Evolutionary conservation across 768 basidiomycete genomes (phyloP), one percentile per base, ranked within the genome.

Genomic region (Psilocybe cyanescens): DNA sequence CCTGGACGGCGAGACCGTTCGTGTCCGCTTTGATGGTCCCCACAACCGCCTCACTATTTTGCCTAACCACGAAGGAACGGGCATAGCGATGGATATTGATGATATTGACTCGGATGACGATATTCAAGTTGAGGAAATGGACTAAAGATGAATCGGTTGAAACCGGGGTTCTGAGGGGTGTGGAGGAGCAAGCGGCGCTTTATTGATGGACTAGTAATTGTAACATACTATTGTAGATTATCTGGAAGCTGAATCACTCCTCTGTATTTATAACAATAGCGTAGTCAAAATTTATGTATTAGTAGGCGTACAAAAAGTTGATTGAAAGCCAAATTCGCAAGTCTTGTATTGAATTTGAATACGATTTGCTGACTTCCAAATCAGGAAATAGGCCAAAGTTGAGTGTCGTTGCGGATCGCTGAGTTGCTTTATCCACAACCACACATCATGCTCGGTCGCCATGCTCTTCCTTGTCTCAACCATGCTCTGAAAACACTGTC

Each of bases 11-110:
- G 97, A 99, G 75, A 83, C 73, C 0, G 91, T 92, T 6, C 75
- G 75, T 29, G 82, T 98, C 55, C 83, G 83, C 24, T 95, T 94
- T 64, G 94, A 98, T 69, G 86, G 90, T 2, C 88, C 88, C 17
- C 85, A 83, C 62, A 98, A 99, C 75, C 84, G 87, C 41, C 74
- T 99, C 33, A 74, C 82, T 31, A 86, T 97, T 54, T 69, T 90
- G 29, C 90, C 95, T 9, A 99, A 98, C 73, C 97, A 98, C 71
- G 86, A 89, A 68, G 82, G 82, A 63, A 75, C 71, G 14, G 74
- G 70, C 3, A 86, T 85, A 2, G 79, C 85, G 75, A 81, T 92
- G 72, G 90, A 94, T 66, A 76, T 83, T 61, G 82, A 84, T 37
- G 83, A 84, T 46, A 75, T 80, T 51, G 81, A 81, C 57, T 77